Base-by-base conservation (phyloP, 768 basidiomycete species). In the Amylocystis lapponica region DNA sequence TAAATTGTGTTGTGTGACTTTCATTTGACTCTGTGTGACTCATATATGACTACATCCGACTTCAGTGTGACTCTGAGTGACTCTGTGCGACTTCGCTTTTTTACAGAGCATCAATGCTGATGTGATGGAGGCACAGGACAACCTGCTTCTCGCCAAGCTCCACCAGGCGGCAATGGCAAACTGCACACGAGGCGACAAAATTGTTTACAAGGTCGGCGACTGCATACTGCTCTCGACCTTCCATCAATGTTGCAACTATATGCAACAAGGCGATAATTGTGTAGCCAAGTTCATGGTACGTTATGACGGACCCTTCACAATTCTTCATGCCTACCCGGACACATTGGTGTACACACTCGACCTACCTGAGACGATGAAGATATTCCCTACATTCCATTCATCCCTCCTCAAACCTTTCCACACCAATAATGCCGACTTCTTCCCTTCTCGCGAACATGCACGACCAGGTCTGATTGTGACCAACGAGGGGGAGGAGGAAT, bases 251-350 rank as follows among this genome's bases (percentile, higher is more conserved):
- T 35, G 47, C 2, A 54, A 65, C 1, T 71, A 64, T 41, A 53
- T 53, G 20, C n/a, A 39, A 0, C 27, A 30, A 0, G 59, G 62
- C 0, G 51, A 59, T 2, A 54, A 59, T 4, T 50, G 58, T 0
- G 66, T 66, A 0, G 67, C 66, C 0, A 75, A 75, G 37, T 71
- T 72, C 41, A 66, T 75, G 57, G 65, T 68, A 0, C 42, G 54
- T 0, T 66, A 36, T 14, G 64, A 72, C 39, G 54, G 60, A 3
- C 56, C 52, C 2, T 60, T 52, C 43, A 37, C n/a, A 0, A 45
- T 58, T 46, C 7, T 25, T 45, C 5, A 59, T 47, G 22, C 51
- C 2, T 36, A 29, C 30, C 47, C 53, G 1, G 48, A 47, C 4
- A 35, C 37, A 9, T 51, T 54, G 3, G 31, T 46, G 3, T 63